Percentiles rank a stretch among this genome's conserved stretches.
phyloP scores from a whole-genome alignment of 192 early-diverging fungal species.

The Jimgerdemannia flammicorona region DNA sequence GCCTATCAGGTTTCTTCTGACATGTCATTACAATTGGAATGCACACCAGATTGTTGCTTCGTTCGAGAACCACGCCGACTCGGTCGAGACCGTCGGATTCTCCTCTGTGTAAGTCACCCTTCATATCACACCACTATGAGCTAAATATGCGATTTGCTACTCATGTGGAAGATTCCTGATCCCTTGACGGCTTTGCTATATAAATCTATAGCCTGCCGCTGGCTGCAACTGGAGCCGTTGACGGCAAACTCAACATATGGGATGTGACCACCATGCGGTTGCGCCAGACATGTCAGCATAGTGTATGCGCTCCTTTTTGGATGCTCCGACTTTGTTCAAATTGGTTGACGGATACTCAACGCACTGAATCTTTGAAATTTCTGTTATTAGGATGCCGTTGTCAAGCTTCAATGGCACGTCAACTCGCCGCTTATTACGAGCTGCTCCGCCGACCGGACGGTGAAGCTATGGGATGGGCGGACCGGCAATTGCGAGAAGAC shows the following conservation, averaged over 20 bases:
- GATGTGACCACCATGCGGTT: slow-evolving; percentile 81
- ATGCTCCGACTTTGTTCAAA: too few relatives aligned
- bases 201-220: slow-evolving; percentile 49
- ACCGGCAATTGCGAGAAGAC: slow-evolving; percentile 73
- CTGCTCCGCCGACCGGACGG: slow-evolving; percentile 76
- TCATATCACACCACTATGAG: not conserved
- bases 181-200: not conserved
- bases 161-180: not conserved
- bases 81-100: slow-evolving; percentile 85
- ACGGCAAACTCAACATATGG: slow-evolving; percentile 90
- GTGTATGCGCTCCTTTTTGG: slow-evolving; percentile 36
- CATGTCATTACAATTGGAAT: too few relatives aligned
- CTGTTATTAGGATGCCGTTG: slow-evolving; percentile 67
- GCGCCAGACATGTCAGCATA: slow-evolving; percentile 78
- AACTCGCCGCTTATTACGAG: slow-evolving; percentile 68
- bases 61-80: slow-evolving; percentile 79
- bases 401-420: slow-evolving; percentile 68
- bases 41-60: slow-evolving; percentile 66
- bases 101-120: slow-evolving; percentile 43
- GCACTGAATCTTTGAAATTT: not conserved
- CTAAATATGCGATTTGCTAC: not conserved
- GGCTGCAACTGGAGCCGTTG: slow-evolving; percentile 83
- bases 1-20: slow-evolving; percentile 1
- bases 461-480: slow-evolving; percentile 88
- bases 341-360: not conserved